phyloP scores from a whole-genome alignment of 1,284 basidiomycete genomes.

The Schizophyllum amplum region DNA sequence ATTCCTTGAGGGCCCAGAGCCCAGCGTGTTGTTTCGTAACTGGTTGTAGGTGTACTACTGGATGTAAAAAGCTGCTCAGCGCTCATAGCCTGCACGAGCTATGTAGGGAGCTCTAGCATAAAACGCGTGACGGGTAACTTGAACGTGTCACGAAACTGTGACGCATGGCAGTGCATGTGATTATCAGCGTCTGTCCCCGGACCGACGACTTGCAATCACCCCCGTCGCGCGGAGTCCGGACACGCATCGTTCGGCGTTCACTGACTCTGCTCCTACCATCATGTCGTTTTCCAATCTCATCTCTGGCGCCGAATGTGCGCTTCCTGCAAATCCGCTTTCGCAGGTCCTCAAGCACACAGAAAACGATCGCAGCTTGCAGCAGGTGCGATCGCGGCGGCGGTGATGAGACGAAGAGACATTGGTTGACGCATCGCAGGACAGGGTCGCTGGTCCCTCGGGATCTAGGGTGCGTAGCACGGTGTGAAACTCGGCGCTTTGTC shows the following conservation, averaged over 20 bases:
- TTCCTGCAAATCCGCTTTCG: conserved; percentile 79
- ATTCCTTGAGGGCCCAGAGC: too few species aligned
- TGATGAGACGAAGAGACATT: background rate
- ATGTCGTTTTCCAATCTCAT: conserved; percentile 80
- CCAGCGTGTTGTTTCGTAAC: too few species aligned
- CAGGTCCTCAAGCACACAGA: conserved; percentile 91
- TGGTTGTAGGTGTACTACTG: too few species aligned
- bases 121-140: conserved; percentile 1
- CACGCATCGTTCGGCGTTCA: background rate
- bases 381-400: conserved; percentile 41
- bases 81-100: too few species aligned
- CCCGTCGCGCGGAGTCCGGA: background rate
- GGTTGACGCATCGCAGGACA: conserved; percentile 41
- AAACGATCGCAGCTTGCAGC: conserved; percentile 82
- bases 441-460: conserved; percentile 63
- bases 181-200: background rate
- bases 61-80: too few species aligned
- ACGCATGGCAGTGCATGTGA: background rate
- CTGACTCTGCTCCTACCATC: background rate
- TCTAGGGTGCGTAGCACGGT: conserved; percentile 39
- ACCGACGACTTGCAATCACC: background rate
- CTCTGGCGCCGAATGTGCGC: conserved; percentile 87
- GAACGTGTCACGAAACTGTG: background rate
- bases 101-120: too few species aligned
- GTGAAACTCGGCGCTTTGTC: conserved; percentile 1